Percentiles rank a stretch among this genome's conserved stretches.
phyloP scores from a whole-genome alignment of 768 basidiomycete genomes.

The Ramaria sp. region DNA sequence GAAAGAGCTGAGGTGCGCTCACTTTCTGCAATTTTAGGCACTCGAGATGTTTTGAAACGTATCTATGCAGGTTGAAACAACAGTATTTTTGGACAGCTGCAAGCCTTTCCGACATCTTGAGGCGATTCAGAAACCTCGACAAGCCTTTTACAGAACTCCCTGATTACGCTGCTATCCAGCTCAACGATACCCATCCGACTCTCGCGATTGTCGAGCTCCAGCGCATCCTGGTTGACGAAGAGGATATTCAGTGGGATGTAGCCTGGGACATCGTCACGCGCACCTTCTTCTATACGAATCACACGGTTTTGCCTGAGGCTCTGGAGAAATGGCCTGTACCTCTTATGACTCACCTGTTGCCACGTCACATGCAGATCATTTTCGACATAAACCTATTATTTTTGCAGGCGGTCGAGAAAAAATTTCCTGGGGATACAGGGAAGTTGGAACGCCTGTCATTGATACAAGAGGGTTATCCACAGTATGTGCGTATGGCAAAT shows the following conservation, averaged over 20 bases:
- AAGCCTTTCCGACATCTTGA: conserved; percentile 77
- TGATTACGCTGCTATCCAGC: conserved; percentile 84
- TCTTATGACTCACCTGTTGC: conserved; percentile 74
- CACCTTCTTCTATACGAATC: conserved; percentile 95
- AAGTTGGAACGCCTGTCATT: conserved; percentile 78
- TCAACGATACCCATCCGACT: conserved; percentile 96
- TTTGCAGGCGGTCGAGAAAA: conserved; percentile 66
- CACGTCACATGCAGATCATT: conserved; percentile 87
- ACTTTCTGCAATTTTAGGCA: background rate
- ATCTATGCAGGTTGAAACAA: conserved; percentile 65
- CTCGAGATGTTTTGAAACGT: conserved; percentile 22
- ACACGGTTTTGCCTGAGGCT: conserved; percentile 65
- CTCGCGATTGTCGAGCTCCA: conserved; percentile 92
- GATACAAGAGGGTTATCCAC: conserved; percentile 85
- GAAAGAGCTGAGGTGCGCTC: conserved; percentile 45
- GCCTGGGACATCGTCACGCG: conserved; percentile 88
- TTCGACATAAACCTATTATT: conserved; percentile 65
- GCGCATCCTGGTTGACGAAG: conserved; percentile 87
- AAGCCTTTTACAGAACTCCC: conserved; percentile 74
- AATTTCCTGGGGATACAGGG: conserved; percentile 82
- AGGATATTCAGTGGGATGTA: conserved; percentile 68
- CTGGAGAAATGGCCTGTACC: conserved; percentile 83
- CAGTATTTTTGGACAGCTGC: conserved; percentile 96
- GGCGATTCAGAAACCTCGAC: conserved; percentile 85
- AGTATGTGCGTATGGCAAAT: conserved; percentile 85